phyloP scores from a whole-genome alignment of 169 alveolate genomes.

The Babesia sp. region DNA sequence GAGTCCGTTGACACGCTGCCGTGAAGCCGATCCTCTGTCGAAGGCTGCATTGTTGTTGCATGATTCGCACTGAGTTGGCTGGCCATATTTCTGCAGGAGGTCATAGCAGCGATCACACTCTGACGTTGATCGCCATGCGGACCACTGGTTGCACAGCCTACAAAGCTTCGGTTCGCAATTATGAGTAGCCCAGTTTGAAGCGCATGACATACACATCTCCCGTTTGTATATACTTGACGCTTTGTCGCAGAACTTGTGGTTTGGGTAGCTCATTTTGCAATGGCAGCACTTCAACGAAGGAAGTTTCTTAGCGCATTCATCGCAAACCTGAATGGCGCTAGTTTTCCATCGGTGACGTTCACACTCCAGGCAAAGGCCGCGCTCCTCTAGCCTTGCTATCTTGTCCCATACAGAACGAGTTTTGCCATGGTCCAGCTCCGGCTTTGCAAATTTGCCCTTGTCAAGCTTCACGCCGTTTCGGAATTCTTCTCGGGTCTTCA shows the following conservation, averaged over 20 bases:
- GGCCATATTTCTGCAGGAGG: constrained; percentile 44
- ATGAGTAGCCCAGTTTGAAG: constrained; percentile 49
- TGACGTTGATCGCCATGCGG: constrained; percentile 64
- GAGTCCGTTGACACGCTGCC: constrained; percentile 41
- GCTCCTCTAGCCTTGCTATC: constrained; percentile 31
- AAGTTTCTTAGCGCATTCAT: constrained; percentile 28
- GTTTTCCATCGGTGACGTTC: constrained; percentile 58
- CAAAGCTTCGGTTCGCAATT: constrained; percentile 64
- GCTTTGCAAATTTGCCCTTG: background rate
- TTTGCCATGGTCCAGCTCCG: background rate
- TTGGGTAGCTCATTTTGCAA: constrained; percentile 42
- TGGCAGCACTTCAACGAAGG: constrained; percentile 47
- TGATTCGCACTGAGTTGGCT: constrained; percentile 51
- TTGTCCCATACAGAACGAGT: constrained; percentile 42
- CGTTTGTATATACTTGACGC: constrained; percentile 46
- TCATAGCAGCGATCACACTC: constrained; percentile 60
- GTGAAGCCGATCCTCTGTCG: constrained; percentile 51
- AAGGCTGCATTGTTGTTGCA: constrained; percentile 61
- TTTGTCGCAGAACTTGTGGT: constrained; percentile 61
- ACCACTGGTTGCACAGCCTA: constrained; percentile 58
- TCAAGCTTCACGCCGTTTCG: constrained; percentile 24
- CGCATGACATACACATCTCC: constrained; percentile 59
- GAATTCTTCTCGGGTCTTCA: constrained; percentile 23
- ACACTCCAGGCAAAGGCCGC: constrained; percentile 49
- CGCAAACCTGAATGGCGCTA: constrained; percentile 38